These are phyloP conservation scores for Nicotiana knightiana DNA, from an alignment of 257 asterid genomes.

Conservation along the genomic window DNA sequence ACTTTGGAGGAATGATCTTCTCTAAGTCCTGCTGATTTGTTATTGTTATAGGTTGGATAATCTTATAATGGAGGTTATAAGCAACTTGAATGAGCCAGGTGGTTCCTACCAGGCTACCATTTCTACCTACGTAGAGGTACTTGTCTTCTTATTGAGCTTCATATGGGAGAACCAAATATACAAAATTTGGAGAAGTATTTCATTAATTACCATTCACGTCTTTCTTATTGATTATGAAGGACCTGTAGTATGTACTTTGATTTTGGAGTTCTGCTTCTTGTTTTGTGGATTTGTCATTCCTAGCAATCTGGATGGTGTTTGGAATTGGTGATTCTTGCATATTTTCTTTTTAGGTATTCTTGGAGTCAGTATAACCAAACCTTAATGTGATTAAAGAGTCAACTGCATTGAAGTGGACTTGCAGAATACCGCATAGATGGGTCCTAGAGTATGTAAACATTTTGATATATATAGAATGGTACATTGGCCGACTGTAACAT, in stretches of 20 bases:
- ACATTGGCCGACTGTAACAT: too few relatives aligned
- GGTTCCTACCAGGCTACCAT: conserved; percentile 81
- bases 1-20: not conserved
- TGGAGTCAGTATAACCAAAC: not conserved
- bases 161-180: not conserved
- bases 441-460: too few relatives aligned
- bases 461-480: too few relatives aligned
- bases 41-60: conserved; percentile 58
- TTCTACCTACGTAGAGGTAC: conserved; percentile 79
- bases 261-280: not conserved
- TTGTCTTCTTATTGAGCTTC: not conserved
- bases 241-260: not conserved
- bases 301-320: not conserved
- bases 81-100: conserved; percentile 64
- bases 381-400: too few relatives aligned
- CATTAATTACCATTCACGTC: not conserved
- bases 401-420: too few relatives aligned
- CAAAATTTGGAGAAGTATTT: not conserved
- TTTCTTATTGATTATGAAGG: not conserved
- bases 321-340: not conserved
- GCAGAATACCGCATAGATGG: too few relatives aligned
- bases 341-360: not conserved
- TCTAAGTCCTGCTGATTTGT: not conserved
- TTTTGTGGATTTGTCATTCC: not conserved
- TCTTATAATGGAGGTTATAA: conserved; percentile 83